Base-by-base conservation (phyloP, 2,329 filamentous ascomycete species). In the Aureobasidium sp. region DNA sequence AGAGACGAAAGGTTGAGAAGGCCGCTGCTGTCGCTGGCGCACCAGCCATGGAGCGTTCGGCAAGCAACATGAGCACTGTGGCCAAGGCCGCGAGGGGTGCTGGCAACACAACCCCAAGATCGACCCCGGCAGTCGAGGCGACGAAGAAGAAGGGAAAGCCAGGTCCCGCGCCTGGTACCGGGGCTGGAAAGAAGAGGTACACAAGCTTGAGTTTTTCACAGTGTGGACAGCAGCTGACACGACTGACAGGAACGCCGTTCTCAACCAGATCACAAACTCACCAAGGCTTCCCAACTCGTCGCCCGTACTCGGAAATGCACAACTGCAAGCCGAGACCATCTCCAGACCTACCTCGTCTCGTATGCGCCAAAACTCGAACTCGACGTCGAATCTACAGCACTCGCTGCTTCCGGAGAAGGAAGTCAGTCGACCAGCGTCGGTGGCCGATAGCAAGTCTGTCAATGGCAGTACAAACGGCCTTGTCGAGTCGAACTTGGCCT, bases 1-100 rank as follows among this genome's bases (percentile, higher is more conserved):
- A 96, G 77, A 84, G 90, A 69, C 86, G 91, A 66, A 95, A 92
- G 76, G 86, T 90, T 2, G 91, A 96, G 68, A 90, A 90, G 66
- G 70, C 71, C 14, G 67, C 74, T 27, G 73, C 70, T 44, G 70
- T 72, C 12, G 67, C 74, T 22, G 74, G 70, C 39, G 76, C 77
- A 17, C 73, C 76, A 25, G 72, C 72, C 12, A 84, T 87, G 79
- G 89, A 91, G 70, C 84, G 88, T 64, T 84, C 87, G n/a, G 78
- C 87, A 73, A 88, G 85, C 70, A 77, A 67, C 64, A 76, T 63
- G 68, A 60, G 57, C 36, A 31, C 45, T 14, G 57, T 42, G 22
- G 25, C 34, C 34, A 87, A 88, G 71, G 64, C 64, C n/a, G 67
- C 66, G 8, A 70, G 68, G 62, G 55, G 41, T 14, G 65, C 65